These are phyloP conservation scores for Tricholoma sp. DNA, from an alignment of 768 basidiomycete species.

Conservation along the genomic window DNA sequence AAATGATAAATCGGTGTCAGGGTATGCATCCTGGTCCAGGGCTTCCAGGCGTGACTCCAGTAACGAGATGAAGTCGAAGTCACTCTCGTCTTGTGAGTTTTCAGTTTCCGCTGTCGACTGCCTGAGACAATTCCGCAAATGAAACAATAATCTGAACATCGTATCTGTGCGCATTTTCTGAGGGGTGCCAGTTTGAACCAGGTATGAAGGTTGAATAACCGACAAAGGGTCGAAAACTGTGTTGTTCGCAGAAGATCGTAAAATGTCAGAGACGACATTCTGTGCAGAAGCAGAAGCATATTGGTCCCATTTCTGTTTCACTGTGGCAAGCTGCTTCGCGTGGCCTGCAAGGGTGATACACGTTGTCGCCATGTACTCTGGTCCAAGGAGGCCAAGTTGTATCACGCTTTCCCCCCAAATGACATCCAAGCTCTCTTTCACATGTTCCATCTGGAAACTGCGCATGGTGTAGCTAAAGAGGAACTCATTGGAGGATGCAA, in stretches of 20 bases:
- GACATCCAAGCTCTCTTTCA: conserved; percentile 8
- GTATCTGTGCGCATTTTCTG: conserved; percentile 61
- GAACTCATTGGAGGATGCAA: conserved; percentile 18
- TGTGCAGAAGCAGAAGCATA: conserved; percentile 28
- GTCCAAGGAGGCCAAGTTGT: conserved; percentile 36
- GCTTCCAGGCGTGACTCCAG: conserved; percentile 34
- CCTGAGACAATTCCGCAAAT: conserved; percentile 65
- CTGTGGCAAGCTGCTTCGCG: conserved; percentile 16
- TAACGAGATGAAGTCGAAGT: conserved; percentile 28
- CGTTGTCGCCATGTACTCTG: conserved; percentile 34
- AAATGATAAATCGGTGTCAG: conserved; percentile 24
- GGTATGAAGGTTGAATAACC: conserved; percentile 76
- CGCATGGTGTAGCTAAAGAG: conserved; percentile 21
- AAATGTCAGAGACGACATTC: conserved; percentile 41
- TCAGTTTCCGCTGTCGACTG: conserved; percentile 26
- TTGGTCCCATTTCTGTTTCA: conserved; percentile 24
- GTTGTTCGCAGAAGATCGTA: conserved; percentile 44
- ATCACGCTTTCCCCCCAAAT: conserved; percentile 17
- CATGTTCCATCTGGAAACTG: conserved; percentile 5
- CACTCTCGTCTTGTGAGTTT: neutral
- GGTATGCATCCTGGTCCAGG: conserved; percentile 40
- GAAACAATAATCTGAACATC: conserved; percentile 72
- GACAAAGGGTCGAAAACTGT: conserved; percentile 71
- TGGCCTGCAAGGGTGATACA: conserved; percentile 24
- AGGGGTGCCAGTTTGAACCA: conserved; percentile 72